phyloP scores from a whole-genome alignment of 257 asterid species.

The Craterostigma plantagineum region DNA sequence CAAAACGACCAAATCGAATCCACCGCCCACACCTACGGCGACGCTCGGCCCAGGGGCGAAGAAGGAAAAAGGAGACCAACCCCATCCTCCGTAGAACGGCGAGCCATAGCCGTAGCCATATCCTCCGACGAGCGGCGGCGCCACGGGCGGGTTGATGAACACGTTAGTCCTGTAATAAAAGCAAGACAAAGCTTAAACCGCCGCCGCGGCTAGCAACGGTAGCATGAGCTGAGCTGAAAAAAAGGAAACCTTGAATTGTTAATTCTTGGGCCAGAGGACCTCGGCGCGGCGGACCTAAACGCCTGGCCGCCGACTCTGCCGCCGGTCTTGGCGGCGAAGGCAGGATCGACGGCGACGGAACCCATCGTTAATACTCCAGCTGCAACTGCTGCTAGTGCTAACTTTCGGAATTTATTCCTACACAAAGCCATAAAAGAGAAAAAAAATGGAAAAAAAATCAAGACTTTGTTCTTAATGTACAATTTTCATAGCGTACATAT shows the following conservation, averaged over 20 bases:
- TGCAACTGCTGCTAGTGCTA: conserved; percentile 61
- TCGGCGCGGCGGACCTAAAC: conserved; percentile 71
- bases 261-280: conserved; percentile 65
- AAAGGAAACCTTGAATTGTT: conserved; percentile 60
- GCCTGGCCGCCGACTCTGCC: conserved; percentile 95
- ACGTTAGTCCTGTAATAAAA: conserved; percentile 55
- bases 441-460: too few species aligned
- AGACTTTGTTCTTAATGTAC: neutral
- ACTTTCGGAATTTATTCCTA: conserved; percentile 34
- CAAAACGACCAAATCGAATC: conserved; percentile 39
- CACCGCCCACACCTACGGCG: conserved; percentile 75
- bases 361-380: conserved; percentile 72
- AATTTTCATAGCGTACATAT: neutral
- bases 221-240: neutral
- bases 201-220: neutral
- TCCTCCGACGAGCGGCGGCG: conserved; percentile 87
- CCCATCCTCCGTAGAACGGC: conserved; percentile 71
- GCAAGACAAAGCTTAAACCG: neutral
- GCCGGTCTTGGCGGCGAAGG: conserved; percentile 79
- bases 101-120: conserved; percentile 48
- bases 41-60: conserved; percentile 76
- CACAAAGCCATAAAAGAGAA: conserved; percentile 19
- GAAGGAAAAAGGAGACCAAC: conserved; percentile 91
- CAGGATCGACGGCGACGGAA: conserved; percentile 76
- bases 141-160: conserved; percentile 58